Percentiles rank a stretch among this genome's conserved stretches.
phyloP scores from a whole-genome alignment of 2,329 filamentous ascomycete species.

The Arthroderma sp. region DNA sequence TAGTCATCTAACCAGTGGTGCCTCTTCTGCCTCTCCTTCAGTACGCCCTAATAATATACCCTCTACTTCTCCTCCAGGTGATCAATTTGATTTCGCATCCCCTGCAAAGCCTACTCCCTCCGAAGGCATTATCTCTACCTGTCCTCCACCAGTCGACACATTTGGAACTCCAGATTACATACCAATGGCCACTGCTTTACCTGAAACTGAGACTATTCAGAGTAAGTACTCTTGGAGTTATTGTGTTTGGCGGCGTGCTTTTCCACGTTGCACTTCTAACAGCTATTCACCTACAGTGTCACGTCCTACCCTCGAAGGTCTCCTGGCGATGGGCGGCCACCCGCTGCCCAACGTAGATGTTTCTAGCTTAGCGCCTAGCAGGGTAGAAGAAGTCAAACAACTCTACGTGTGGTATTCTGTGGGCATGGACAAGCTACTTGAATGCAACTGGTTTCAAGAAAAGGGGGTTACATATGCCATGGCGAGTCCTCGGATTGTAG shows the following conservation, averaged over 20 bases:
- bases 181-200: conserved; percentile 7
- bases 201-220: conserved; percentile 6
- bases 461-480: conserved; percentile 42
- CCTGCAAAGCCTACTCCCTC: neutral
- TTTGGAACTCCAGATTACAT: neutral
- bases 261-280: neutral
- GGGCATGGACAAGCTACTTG: conserved; percentile 62
- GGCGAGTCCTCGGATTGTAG: conserved; percentile 45
- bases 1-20: neutral
- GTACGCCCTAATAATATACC: neutral
- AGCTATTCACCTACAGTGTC: conserved; percentile 33
- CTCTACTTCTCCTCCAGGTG: conserved; percentile 1
- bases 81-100: conserved; percentile 1
- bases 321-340: conserved; percentile 51
- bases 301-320: conserved; percentile 60
- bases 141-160: too few relatives aligned
- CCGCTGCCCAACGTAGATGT: conserved; percentile 44
- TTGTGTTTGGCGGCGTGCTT: neutral
- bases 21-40: conserved; percentile 6
- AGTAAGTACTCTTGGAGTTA: conserved; percentile 2
- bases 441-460: conserved; percentile 67
- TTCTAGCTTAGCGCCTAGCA: conserved; percentile 31
- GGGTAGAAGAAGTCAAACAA: conserved; percentile 54
- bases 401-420: conserved; percentile 65
- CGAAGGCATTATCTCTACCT: neutral